A percentile compares a stretch with the other conserved stretches of the same genome.
Evolutionary conservation across 148 eudicot genomes (phyloP).

Genomic region (Cornus florida): DNA sequence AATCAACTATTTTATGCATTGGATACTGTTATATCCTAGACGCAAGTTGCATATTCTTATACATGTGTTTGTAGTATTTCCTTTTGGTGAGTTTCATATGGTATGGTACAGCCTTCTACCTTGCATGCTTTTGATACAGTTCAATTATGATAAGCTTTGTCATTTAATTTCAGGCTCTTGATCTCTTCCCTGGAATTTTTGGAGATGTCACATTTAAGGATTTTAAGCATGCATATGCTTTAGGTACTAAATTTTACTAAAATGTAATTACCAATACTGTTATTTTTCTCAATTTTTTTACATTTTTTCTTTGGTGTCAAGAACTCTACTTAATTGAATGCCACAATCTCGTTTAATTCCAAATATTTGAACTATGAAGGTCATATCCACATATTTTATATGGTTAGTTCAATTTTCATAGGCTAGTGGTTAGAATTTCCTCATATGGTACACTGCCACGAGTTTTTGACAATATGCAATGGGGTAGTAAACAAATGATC

Average conservation of each 20-base stretch:
- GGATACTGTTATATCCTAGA: not conserved
- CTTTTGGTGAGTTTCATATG: not conserved
- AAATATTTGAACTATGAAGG: not conserved
- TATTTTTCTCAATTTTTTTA: not conserved
- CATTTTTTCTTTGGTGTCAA: not conserved
- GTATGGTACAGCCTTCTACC: not conserved
- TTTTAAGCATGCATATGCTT: conserved; percentile 62
- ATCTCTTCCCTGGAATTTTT: conserved; percentile 44
- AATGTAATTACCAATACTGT: not conserved
- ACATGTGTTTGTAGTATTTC: not conserved
- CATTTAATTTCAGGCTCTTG: conserved; percentile 49
- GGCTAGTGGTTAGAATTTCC: not conserved
- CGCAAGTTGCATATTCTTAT: not conserved
- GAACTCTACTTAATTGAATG: not conserved
- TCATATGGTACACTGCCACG: not conserved
- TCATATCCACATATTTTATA: not conserved
- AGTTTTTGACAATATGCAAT: not conserved
- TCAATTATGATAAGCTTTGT: not conserved
- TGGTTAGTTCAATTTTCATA: not conserved
- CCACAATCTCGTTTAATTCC: not conserved
- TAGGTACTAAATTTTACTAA: conserved; percentile 44
- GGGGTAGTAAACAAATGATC: not conserved
- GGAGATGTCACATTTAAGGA: conserved; percentile 48
- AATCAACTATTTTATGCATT: not conserved
- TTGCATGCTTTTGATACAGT: not conserved